These are phyloP conservation scores for Flaveria trinervia DNA, from an alignment of 129 eudicot species.

Conservation along the genomic window DNA sequence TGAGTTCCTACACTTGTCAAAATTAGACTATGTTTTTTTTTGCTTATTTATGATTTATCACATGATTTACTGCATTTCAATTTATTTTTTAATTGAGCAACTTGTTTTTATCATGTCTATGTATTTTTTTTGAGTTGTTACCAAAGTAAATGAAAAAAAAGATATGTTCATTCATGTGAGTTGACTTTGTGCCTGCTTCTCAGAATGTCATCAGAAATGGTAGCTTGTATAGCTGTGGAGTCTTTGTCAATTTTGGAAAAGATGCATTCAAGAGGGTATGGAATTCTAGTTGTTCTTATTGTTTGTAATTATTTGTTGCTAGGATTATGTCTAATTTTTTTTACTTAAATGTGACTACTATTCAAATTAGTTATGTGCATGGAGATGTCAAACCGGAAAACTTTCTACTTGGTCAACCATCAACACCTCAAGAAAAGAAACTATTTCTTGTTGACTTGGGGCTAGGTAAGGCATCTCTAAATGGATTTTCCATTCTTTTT, in stretches of 20 bases:
- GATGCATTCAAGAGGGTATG: slow-evolving; percentile 58
- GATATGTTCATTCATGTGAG: slow-evolving; percentile 18
- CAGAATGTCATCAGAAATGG: slow-evolving; percentile 39
- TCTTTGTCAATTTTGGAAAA: slow-evolving; percentile 35
- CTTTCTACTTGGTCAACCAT: slow-evolving; percentile 83
- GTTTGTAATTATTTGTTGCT: background rate
- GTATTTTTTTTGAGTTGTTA: slow-evolving; percentile 1
- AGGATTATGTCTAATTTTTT: background rate
- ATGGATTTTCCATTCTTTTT: background rate
- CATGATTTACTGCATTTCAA: slow-evolving; percentile 12
- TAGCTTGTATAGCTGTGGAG: slow-evolving; percentile 39
- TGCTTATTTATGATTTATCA: background rate
- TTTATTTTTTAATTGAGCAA: background rate
- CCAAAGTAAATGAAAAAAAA: slow-evolving; percentile 1
- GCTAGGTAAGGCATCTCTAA: slow-evolving; percentile 46
- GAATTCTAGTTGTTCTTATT: background rate
- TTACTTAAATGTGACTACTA: background rate
- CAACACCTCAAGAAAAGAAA: slow-evolving; percentile 82
- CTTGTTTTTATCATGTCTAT: background rate
- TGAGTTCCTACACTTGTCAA: slow-evolving; percentile 43
- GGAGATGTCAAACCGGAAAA: slow-evolving; percentile 92
- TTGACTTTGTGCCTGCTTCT: background rate
- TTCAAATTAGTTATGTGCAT: slow-evolving; percentile 61
- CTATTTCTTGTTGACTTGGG: slow-evolving; percentile 86
- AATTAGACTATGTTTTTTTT: background rate